Conservation (phyloP, 352 stramenopile species). For the Pythium sp. region DNA sequence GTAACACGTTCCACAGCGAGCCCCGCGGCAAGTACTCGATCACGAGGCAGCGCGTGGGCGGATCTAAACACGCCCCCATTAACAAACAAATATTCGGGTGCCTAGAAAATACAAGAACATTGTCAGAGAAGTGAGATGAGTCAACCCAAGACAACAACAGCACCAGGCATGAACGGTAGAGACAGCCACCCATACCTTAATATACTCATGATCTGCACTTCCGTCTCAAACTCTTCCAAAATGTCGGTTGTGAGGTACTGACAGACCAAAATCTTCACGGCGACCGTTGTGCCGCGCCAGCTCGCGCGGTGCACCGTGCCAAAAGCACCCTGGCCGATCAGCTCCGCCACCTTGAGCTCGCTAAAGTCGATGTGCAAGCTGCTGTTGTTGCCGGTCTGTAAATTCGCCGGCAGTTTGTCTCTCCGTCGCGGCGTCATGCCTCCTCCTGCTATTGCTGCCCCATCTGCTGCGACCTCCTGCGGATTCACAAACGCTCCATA, state of each 20-base stretch:
- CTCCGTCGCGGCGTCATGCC: constrained; percentile 31
- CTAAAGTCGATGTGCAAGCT: constrained; percentile 82
- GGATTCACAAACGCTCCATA: constrained; percentile 5
- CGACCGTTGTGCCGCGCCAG: constrained; percentile 74
- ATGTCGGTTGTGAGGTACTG: constrained; percentile 84
- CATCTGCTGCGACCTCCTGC: neutral
- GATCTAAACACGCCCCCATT: constrained; percentile 80
- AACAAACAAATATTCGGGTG: constrained; percentile 87
- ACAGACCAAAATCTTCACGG: constrained; percentile 84
- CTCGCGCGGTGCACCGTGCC: constrained; percentile 73
- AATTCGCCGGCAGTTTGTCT: constrained; percentile 51
- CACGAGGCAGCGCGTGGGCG: constrained; percentile 78
- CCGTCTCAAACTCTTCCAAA: constrained; percentile 83
- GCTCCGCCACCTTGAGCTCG: constrained; percentile 73
- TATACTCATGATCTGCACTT: constrained; percentile 90
- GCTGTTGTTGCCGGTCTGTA: constrained; percentile 61
- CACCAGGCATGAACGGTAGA: neutral
- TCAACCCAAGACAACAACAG: neutral
- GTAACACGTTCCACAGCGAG: constrained; percentile 85
- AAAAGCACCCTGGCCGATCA: constrained; percentile 86
- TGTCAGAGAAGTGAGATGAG: neutral
- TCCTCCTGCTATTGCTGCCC: constrained; percentile 13
- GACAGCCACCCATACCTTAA: constrained; percentile 43
- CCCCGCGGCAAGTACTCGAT: constrained; percentile 82
- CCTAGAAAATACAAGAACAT: constrained; percentile 23